Evolutionary conservation across 345 rosid genomes (phyloP).

Genomic region (Melaleuca alternifolia): DNA sequence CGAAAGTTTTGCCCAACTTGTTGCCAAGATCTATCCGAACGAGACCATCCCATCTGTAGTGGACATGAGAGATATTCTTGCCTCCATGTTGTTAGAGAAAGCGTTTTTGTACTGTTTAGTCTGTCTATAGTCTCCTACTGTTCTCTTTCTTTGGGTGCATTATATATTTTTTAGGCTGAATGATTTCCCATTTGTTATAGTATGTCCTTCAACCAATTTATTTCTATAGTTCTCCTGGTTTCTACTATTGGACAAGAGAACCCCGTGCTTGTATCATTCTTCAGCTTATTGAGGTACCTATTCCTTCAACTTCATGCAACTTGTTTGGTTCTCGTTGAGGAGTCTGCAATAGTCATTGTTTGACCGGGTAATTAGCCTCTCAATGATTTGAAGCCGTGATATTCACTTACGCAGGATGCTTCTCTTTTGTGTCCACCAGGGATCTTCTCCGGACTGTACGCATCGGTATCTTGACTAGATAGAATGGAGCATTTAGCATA

Average conservation of each 20-base stretch:
- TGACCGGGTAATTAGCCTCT: neutral
- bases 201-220: neutral
- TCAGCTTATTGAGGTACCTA: neutral
- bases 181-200: neutral
- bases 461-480: neutral
- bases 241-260: neutral
- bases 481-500: neutral
- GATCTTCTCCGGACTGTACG: neutral
- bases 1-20: conserved; percentile 79
- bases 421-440: neutral
- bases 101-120: neutral
- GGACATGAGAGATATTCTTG: conserved; percentile 77
- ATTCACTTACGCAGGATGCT: too few relatives aligned
- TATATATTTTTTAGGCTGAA: neutral
- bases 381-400: too few relatives aligned
- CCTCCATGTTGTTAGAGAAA: conserved; percentile 57
- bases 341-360: neutral
- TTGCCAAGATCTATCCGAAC: conserved; percentile 76
- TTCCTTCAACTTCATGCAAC: neutral
- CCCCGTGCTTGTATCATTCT: neutral
- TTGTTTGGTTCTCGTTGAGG: neutral
- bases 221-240: neutral
- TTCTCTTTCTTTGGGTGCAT: neutral
- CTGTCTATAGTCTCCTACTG: neutral
- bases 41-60: conserved; percentile 64